A percentile compares a stretch with the other conserved stretches of the same genome.
phyloP scores from a whole-genome alignment of 306 rosid species.

The Trifolium dubium region DNA sequence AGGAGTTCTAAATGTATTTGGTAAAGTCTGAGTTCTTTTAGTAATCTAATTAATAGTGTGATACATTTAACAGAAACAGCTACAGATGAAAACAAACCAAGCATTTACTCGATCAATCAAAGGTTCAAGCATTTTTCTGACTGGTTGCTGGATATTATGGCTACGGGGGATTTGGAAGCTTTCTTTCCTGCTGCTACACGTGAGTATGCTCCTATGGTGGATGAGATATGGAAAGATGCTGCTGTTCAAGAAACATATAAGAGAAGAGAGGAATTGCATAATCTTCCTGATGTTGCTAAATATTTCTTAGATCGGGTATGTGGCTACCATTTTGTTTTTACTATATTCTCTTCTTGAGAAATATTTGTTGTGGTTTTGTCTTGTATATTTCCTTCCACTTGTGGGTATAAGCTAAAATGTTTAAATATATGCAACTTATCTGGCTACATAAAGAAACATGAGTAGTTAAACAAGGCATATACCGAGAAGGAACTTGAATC shows the following conservation, averaged over 20 bases:
- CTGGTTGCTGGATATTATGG: conserved; percentile 91
- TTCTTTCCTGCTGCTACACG: conserved; percentile 97
- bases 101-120: conserved; percentile 74
- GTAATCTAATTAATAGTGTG: conserved; percentile 44
- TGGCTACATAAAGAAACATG: conserved; percentile 12
- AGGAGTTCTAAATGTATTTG: conserved; percentile 28
- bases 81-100: conserved; percentile 58
- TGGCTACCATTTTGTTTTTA: conserved; percentile 28
- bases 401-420: not conserved
- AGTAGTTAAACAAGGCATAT: not conserved
- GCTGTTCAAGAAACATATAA: conserved; percentile 89
- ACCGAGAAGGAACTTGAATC: conserved; percentile 22
- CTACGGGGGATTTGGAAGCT: conserved; percentile 87
- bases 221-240: conserved; percentile 85
- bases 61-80: conserved; percentile 51
- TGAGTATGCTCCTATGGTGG: conserved; percentile 90
- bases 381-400: conserved; percentile 4
- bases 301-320: conserved; percentile 87
- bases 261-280: conserved; percentile 80
- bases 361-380: conserved; percentile 31
- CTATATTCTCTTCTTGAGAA: conserved; percentile 18
- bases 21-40: conserved; percentile 14
- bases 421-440: conserved; percentile 22
- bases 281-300: conserved; percentile 87
- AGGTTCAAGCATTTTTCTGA: conserved; percentile 87